Evolutionary conservation across 31 red algal genomes (phyloP).

Genomic region (Pterothamnion heteromorphum): DNA sequence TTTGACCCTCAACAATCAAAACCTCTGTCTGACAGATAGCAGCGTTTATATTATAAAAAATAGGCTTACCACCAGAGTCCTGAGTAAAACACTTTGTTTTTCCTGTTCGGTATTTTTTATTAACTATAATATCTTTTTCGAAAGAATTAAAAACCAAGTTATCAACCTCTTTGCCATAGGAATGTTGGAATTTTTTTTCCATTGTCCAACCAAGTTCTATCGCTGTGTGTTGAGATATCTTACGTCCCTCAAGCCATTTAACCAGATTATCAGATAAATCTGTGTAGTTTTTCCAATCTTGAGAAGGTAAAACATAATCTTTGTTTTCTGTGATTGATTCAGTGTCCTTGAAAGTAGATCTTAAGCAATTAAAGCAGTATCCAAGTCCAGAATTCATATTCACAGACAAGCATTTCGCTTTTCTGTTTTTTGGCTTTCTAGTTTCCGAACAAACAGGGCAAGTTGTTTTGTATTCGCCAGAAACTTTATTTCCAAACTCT

Average conservation of each 20-base stretch:
- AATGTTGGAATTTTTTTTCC: neutral
- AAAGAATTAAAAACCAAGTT: neutral
- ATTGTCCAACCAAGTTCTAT: neutral
- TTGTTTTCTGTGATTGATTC: neutral
- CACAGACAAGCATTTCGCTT: neutral
- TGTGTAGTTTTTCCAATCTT: conserved; percentile 6
- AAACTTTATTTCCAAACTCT: neutral
- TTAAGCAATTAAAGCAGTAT: neutral
- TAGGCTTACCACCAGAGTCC: neutral
- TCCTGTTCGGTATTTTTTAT: neutral
- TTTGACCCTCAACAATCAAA: neutral
- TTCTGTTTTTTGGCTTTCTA: neutral
- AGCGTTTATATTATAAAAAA: conserved; percentile 25
- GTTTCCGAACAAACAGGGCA: neutral
- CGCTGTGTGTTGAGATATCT: neutral
- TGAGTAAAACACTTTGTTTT: neutral
- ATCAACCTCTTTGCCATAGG: neutral
- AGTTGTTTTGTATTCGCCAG: neutral
- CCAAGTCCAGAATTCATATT: neutral
- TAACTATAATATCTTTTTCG: neutral
- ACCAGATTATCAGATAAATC: neutral
- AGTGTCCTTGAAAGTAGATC: neutral
- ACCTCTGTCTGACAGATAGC: neutral
- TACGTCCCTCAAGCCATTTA: neutral
- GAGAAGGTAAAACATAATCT: neutral